phyloP scores from a whole-genome alignment of 2,329 filamentous ascomycete species.

The Juglanconis juglandina region DNA sequence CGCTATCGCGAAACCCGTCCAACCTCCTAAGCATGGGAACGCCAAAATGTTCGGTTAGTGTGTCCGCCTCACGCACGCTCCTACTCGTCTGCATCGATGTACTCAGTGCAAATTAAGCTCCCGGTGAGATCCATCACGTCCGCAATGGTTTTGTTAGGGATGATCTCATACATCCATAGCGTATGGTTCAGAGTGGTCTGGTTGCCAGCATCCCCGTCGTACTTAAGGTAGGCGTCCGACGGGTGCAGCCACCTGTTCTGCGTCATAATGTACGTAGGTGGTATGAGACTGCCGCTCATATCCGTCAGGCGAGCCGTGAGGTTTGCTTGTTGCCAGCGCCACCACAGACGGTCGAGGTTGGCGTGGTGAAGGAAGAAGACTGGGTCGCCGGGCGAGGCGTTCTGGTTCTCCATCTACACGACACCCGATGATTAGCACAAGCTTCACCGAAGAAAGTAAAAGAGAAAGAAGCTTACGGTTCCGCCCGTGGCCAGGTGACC shows the following conservation, averaged over 20 bases:
- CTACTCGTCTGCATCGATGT: not conserved
- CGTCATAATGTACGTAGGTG: conserved; percentile 15
- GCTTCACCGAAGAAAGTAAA: conserved; percentile 26
- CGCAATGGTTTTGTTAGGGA: conserved; percentile 7
- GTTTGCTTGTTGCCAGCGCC: conserved; percentile 27
- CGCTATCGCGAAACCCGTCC: no score
- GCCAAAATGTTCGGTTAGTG: no score
- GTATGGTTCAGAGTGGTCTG: conserved; percentile 3
- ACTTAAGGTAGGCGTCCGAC: not conserved
- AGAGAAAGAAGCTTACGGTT: conserved; percentile 18
- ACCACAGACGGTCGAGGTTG: conserved; percentile 28
- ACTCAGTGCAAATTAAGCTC: conserved; percentile 6
- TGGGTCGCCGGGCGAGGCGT: conserved; percentile 31
- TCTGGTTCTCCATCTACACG: conserved; percentile 22
- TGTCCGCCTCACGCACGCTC: no score
- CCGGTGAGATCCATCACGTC: conserved; percentile 12
- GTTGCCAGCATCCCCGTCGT: not conserved
- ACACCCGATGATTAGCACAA: conserved; percentile 25
- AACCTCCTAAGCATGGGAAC: no score
- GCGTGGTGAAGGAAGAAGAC: conserved; percentile 30
- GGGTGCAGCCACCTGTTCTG: not conserved
- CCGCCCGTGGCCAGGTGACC: conserved; percentile 19
- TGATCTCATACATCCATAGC: conserved; percentile 6
- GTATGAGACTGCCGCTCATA: conserved; percentile 1
- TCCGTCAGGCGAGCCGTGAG: conserved; percentile 2